Evolutionary conservation across 2,329 filamentous ascomycete genomes (phyloP).

Genomic region (Alternaria gaisen): DNA sequence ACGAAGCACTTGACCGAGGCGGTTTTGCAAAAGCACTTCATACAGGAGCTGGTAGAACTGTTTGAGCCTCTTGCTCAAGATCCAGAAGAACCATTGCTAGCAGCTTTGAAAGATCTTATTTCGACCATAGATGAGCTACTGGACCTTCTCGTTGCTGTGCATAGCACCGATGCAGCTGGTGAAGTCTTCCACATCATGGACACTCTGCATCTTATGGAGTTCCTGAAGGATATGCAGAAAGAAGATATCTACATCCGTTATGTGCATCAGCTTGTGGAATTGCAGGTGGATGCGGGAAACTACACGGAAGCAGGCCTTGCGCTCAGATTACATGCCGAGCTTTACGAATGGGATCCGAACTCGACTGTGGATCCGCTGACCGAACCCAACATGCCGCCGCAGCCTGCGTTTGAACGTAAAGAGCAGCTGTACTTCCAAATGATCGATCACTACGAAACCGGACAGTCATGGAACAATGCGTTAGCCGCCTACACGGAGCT

Average conservation of each 20-base stretch:
- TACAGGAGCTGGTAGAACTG: conserved; percentile 81
- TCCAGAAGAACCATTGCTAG: conserved; percentile 76
- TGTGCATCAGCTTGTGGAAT: conserved; percentile 85
- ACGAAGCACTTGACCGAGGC: conserved; percentile 86
- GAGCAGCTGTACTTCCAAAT: conserved; percentile 93
- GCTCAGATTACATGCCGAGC: conserved; percentile 86
- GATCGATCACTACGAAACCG: conserved; percentile 93
- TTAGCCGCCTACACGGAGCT: conserved; percentile 90
- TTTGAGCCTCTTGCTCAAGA: conserved; percentile 76
- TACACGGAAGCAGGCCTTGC: conserved; percentile 89
- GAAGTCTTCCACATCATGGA: conserved; percentile 88
- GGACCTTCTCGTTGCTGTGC: conserved; percentile 88
- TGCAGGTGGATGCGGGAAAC: conserved; percentile 80
- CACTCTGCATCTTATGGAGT: conserved; percentile 91
- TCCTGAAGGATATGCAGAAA: conserved; percentile 94
- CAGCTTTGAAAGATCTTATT: conserved; percentile 79
- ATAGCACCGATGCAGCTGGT: conserved; percentile 75
- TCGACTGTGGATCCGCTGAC: conserved; percentile 70
- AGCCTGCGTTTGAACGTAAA: conserved; percentile 90
- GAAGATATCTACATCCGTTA: conserved; percentile 97
- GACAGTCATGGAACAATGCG: conserved; percentile 91
- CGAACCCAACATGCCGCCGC: conserved; percentile 81
- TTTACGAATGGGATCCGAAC: conserved; percentile 88
- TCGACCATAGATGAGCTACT: conserved; percentile 88
- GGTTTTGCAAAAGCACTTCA: conserved; percentile 90